Evolutionary conservation across 306 rosid species (phyloP).

Genomic region (Ormosia emarginata): DNA sequence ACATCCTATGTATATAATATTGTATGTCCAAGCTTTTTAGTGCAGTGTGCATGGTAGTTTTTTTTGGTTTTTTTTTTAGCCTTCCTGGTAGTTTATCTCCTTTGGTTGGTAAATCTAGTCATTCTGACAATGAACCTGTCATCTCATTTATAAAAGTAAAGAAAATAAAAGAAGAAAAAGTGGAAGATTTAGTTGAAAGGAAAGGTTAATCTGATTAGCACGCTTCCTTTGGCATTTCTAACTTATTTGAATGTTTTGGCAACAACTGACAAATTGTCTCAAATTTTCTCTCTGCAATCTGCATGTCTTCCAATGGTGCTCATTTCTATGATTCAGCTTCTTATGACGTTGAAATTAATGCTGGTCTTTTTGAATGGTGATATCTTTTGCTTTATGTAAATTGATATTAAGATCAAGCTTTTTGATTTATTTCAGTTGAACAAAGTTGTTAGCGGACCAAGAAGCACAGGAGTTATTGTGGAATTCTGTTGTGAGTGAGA

Average conservation of each 20-base stretch:
- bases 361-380: neutral
- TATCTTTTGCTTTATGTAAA: constrained; percentile 15
- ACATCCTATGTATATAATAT: neutral
- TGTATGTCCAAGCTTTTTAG: neutral
- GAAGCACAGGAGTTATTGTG: constrained; percentile 66
- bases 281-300: neutral
- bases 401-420: neutral
- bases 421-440: constrained; percentile 45
- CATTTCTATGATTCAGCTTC: neutral
- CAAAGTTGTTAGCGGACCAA: constrained; percentile 71
- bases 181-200: neutral
- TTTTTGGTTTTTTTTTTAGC: neutral
- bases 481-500: constrained; percentile 72
- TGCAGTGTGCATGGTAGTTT: neutral
- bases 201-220: neutral
- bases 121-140: neutral
- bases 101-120: neutral
- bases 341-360: neutral
- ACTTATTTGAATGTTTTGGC: constrained; percentile 1
- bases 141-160: neutral
- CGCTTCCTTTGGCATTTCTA: neutral
- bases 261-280: neutral
- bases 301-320: neutral
- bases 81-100: neutral
- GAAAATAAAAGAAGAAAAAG: neutral